phyloP scores from a whole-genome alignment of 306 rosid genomes.

The Ormosia semicastrata region DNA sequence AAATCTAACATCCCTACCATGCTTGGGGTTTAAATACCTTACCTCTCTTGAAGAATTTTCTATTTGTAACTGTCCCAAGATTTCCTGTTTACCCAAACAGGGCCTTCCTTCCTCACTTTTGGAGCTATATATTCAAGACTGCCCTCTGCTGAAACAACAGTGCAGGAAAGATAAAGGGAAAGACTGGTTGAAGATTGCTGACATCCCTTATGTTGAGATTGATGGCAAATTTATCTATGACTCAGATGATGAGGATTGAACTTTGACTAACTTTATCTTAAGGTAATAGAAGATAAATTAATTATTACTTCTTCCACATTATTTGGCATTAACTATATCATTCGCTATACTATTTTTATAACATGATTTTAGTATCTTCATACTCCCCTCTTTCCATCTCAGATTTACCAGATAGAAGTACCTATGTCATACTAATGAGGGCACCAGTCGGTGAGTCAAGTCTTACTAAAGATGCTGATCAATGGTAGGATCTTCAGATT shows the following conservation, averaged over 20 bases:
- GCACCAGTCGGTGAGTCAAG: background rate
- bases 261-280: background rate
- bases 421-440: background rate
- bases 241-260: conserved; percentile 8
- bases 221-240: conserved; percentile 9
- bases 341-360: background rate
- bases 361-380: background rate
- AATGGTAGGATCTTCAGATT: background rate
- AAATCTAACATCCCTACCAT: conserved; percentile 7
- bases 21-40: conserved; percentile 18
- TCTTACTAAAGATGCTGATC: background rate
- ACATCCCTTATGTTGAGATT: conserved; percentile 16
- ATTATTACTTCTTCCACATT: background rate
- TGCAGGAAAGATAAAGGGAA: background rate
- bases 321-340: background rate
- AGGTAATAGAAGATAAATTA: background rate
- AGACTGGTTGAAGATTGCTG: conserved; percentile 22
- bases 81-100: background rate
- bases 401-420: background rate
- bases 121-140: background rate
- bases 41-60: background rate
- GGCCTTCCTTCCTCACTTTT: conserved; percentile 25
- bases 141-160: conserved; percentile 13
- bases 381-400: background rate
- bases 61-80: background rate